A percentile compares a stretch with the other conserved stretches of the same genome.
phyloP scores from a whole-genome alignment of 805 yeast genomes.

The Nakazawaea laoshanensis region DNA sequence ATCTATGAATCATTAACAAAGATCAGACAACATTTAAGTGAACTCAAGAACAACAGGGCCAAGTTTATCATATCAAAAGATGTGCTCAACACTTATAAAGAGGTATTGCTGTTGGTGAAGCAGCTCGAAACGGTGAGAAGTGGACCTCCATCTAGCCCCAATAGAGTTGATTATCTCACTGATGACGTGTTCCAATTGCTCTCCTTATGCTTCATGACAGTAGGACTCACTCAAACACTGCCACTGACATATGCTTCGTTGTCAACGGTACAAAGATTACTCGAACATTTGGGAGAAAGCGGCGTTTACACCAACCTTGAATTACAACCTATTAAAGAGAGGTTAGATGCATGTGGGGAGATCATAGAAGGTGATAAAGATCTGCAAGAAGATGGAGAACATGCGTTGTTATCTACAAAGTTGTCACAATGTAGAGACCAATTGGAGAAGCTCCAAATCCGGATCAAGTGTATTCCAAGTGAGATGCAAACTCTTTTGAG shows the following conservation, averaged over 20 bases:
- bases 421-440: constrained; percentile 53
- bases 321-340: constrained; percentile 62
- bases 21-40: constrained; percentile 33
- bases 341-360: constrained; percentile 60
- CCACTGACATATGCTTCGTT: constrained; percentile 92
- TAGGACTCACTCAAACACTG: constrained; percentile 83
- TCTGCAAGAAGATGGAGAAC: constrained; percentile 45
- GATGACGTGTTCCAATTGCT: constrained; percentile 89
- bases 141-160: constrained; percentile 35
- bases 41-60: constrained; percentile 53
- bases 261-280: constrained; percentile 74
- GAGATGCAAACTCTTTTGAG: constrained; percentile 45
- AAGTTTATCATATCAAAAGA: constrained; percentile 62
- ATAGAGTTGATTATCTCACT: constrained; percentile 59
- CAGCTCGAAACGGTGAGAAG: constrained; percentile 45
- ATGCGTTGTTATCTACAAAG: constrained; percentile 54
- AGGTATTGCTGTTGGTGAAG: constrained; percentile 45
- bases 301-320: constrained; percentile 81
- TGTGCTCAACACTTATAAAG: constrained; percentile 50
- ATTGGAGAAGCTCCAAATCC: constrained; percentile 46
- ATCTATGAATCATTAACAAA: constrained; percentile 31
- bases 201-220: constrained; percentile 81
- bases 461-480: constrained; percentile 44
- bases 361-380: constrained; percentile 45
- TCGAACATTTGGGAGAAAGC: constrained; percentile 76